Conservation (phyloP, 2,329 filamentous ascomycete species). For the Pseudogymnoascus sp. region DNA sequence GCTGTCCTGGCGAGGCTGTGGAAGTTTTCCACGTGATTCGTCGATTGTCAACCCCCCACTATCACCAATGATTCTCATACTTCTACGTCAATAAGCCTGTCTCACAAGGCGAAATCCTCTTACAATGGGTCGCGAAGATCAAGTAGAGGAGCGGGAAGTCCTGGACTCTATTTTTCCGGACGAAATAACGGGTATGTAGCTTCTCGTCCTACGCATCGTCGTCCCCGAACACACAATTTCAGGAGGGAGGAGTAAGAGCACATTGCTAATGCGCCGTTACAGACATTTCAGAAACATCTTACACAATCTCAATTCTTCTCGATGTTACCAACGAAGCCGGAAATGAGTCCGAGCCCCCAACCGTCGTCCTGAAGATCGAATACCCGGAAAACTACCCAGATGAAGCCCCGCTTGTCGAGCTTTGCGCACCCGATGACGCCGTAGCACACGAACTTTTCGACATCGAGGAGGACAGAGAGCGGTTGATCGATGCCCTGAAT, state of each 20-base stretch:
- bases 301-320: slow-evolving; percentile 75
- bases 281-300: slow-evolving; percentile 84
- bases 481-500: slow-evolving; percentile 61
- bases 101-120: slow-evolving; percentile 5
- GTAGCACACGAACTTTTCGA: slow-evolving; percentile 66
- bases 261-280: background rate
- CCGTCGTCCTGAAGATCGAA: slow-evolving; percentile 72
- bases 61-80: slow-evolving; percentile 8
- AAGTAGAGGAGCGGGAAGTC: slow-evolving; percentile 91
- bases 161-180: slow-evolving; percentile 98
- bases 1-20: slow-evolving; percentile 1
- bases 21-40: slow-evolving; percentile 1
- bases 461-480: slow-evolving; percentile 69
- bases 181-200: slow-evolving; percentile 72
- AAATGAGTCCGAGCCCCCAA: slow-evolving; percentile 55
- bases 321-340: slow-evolving; percentile 64
- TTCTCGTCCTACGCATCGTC: slow-evolving; percentile 1
- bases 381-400: slow-evolving; percentile 92
- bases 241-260: background rate
- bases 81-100: slow-evolving; percentile 4
- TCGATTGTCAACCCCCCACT: slow-evolving; percentile 4
- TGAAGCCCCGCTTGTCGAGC: slow-evolving; percentile 71
- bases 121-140: slow-evolving; percentile 70
- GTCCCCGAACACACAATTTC: background rate
- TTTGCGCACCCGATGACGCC: slow-evolving; percentile 64